A percentile compares a stretch with the other conserved stretches of the same genome.
Conservation (phyloP, 345 rosid species). For the Gossypium sturtianum region DNA sequence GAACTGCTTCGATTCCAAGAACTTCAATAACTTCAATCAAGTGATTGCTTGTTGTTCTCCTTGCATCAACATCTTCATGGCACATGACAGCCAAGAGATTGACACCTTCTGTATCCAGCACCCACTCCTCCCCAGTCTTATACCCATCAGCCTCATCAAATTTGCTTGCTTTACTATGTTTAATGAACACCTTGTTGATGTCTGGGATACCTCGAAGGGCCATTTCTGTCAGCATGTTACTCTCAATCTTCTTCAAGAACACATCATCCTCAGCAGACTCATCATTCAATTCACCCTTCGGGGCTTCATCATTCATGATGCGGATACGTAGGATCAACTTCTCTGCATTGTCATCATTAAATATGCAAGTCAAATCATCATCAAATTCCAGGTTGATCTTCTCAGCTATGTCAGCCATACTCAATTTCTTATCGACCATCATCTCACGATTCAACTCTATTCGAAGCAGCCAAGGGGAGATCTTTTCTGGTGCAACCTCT, state of each 20-base stretch:
- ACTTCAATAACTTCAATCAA: constrained; percentile 93
- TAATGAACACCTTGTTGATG: constrained; percentile 91
- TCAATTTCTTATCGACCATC: constrained; percentile 97
- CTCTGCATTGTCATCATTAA: constrained; percentile 92
- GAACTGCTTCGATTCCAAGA: constrained; percentile 97
- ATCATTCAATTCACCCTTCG: constrained; percentile 75
- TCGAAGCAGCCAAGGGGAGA: constrained; percentile 97
- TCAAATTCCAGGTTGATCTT: constrained; percentile 93
- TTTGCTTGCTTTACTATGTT: constrained; percentile 65
- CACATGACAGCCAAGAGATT: constrained; percentile 96
- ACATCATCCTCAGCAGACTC: constrained; percentile 99
- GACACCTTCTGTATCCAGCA: constrained; percentile 98
- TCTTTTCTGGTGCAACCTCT: constrained; percentile 85
- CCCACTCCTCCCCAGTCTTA: constrained; percentile 88
- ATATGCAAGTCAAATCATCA: constrained; percentile 87
- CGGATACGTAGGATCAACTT: constrained; percentile 87
- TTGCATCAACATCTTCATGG: constrained; percentile 88
- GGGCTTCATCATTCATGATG: constrained; percentile 93
- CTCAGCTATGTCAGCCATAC: constrained; percentile 95
- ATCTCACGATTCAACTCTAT: constrained; percentile 95
- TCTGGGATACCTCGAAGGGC: constrained; percentile 95
- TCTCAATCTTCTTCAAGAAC: constrained; percentile 89
- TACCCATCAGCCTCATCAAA: constrained; percentile 80
- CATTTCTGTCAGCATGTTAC: constrained; percentile 97
- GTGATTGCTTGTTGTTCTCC: constrained; percentile 92